phyloP scores from a whole-genome alignment of 2,329 filamentous ascomycete genomes.

The Beauveria medogensis region DNA sequence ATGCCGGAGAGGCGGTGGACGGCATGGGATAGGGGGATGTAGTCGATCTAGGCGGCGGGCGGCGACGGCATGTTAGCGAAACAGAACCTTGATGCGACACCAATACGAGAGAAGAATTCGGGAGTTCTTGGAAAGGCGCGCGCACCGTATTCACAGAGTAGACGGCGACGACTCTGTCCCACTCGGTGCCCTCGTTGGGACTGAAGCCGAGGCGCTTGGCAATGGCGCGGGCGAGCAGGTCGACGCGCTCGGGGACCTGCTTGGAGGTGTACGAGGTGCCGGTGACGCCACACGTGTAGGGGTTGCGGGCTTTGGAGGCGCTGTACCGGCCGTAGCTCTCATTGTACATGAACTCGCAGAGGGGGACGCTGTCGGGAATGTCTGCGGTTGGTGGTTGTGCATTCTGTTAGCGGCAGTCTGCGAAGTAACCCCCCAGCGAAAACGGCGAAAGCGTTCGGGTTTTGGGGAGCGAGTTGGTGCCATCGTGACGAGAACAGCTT shows the following conservation, averaged over 20 bases:
- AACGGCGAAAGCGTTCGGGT: no score
- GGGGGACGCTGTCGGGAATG: slow-evolving; percentile 64
- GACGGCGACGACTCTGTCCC: slow-evolving; percentile 70
- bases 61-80: background rate
- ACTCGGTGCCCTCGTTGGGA: slow-evolving; percentile 63
- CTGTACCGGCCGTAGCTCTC: slow-evolving; percentile 62
- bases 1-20: slow-evolving; percentile 69
- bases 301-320: slow-evolving; percentile 54
- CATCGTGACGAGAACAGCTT: background rate
- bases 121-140: background rate
- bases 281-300: slow-evolving; percentile 70
- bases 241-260: slow-evolving; percentile 58
- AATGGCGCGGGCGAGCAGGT: slow-evolving; percentile 59
- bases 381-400: slow-evolving; percentile 26
- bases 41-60: slow-evolving; percentile 54
- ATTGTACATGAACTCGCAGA: slow-evolving; percentile 69
- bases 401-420: background rate
- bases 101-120: no score
- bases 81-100: background rate
- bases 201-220: slow-evolving; percentile 63
- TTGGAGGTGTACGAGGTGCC: slow-evolving; percentile 57
- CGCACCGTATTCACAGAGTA: slow-evolving; percentile 75
- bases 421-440: no score
- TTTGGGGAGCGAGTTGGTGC: no score
- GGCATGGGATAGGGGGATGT: slow-evolving; percentile 63